Conservation (phyloP, 140 eudicot species). For the Cichorium intybus region DNA sequence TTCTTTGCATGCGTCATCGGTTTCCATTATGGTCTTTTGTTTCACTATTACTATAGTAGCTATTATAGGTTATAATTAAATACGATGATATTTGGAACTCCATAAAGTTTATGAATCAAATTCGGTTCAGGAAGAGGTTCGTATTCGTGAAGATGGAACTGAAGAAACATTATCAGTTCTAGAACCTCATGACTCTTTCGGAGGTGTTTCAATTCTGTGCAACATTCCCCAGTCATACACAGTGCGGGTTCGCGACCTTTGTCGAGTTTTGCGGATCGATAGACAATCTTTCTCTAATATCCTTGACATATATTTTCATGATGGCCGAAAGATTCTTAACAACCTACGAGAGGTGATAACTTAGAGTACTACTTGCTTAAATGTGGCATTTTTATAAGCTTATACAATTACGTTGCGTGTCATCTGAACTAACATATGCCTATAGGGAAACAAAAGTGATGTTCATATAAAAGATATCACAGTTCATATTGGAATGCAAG, state of each 20-base stretch:
- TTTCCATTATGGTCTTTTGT: too few relatives aligned
- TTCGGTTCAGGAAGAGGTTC: conserved; percentile 66
- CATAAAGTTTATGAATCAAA: conserved; percentile 19
- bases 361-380: background rate
- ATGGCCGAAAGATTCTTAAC: conserved; percentile 65
- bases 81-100: background rate
- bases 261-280: conserved; percentile 82
- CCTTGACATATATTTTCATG: conserved; percentile 80
- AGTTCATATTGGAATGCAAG: conserved; percentile 73
- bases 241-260: conserved; percentile 65
- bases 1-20: too few relatives aligned
- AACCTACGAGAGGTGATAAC: conserved; percentile 74
- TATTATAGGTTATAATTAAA: background rate
- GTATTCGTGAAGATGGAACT: conserved; percentile 53
- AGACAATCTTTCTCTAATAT: conserved; percentile 74
- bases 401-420: conserved; percentile 39
- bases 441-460: conserved; percentile 61
- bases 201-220: conserved; percentile 49
- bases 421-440: conserved; percentile 20
- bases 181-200: conserved; percentile 63
- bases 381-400: background rate
- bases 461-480: conserved; percentile 64
- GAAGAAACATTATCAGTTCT: conserved; percentile 52
- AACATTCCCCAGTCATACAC: conserved; percentile 90
- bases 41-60: background rate